Base-by-base conservation (phyloP, 2,329 filamentous ascomycete species). In the Ploettnerulaceae sp. region DNA sequence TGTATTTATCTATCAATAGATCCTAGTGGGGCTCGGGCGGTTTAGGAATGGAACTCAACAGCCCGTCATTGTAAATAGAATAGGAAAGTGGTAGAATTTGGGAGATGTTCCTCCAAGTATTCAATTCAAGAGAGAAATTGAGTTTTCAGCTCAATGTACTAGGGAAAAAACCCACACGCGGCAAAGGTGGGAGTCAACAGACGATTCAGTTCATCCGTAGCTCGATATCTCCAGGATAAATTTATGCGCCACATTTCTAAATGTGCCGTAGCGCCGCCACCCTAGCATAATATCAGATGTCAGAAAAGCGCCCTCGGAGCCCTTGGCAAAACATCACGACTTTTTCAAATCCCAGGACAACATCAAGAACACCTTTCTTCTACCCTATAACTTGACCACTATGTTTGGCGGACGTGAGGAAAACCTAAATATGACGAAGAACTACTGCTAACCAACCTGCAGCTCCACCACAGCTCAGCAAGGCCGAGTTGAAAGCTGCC, bases 401-500 rank as follows among this genome's bases (percentile, higher is more conserved):
- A 82, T 82, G 79, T 82, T 82, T 59, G 79, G 77, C 72, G 78
- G 76, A 71, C 74, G 77, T 80, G 67, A 48, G 75, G 69, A 32
- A 44, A 18, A 42, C 25, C 11, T 9, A 47, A n/a, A 25, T 24
- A n/a, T n/a, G 22, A 22, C 26, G 24, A 18, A 26, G 18, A 17
- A 25, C 5, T 18, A 35, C 6, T 18, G 34, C 47, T 59, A 33
- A 53, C 34, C n/a, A 12, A 20, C 38, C 21, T 41, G 17, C 21
- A 57, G 80, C 75, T 57, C 76, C 86, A 69, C 83, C 84, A 64
- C 81, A 81, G 66, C 76, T 81, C 60, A 80, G 80, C 49, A 71
- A 77, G 49, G 81, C 83, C 66, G 84, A 90, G 75, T 76, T 90
- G 64, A 75, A 75, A 63, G 72, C 73, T 61, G 75, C 82, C 65